A percentile compares a stretch with the other conserved stretches of the same genome.
These are phyloP conservation scores for Primulina eburnea DNA, from an alignment of 257 asterid species.

Conservation along the genomic window DNA sequence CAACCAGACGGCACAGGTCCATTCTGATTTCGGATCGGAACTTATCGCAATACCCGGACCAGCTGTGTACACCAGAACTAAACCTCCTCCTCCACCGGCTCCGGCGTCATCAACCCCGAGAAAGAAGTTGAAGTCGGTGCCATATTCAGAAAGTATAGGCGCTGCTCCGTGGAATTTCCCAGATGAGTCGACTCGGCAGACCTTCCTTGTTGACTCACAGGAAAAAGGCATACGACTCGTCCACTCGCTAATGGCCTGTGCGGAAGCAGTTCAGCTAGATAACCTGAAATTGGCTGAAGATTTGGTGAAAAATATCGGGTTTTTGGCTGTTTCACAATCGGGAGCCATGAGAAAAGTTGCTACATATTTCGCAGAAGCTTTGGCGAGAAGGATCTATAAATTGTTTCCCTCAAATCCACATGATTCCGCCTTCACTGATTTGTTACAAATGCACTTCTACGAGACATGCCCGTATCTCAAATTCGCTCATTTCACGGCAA, in stretches of 20 bases:
- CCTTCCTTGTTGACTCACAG: slow-evolving; percentile 44
- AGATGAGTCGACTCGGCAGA: slow-evolving; percentile 19
- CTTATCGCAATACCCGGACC: slow-evolving; percentile 83
- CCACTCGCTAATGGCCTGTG: slow-evolving; percentile 45
- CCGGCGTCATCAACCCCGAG: slow-evolving; percentile 34
- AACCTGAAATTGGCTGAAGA: slow-evolving; percentile 38
- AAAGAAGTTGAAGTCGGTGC: slow-evolving; percentile 43
- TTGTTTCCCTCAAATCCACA: slow-evolving; percentile 40
- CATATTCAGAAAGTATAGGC: slow-evolving; percentile 7
- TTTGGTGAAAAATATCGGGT: slow-evolving; percentile 35
- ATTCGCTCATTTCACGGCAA: slow-evolving; percentile 91
- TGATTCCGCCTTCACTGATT: slow-evolving; percentile 59
- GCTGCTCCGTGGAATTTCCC: not conserved
- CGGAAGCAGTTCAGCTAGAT: slow-evolving; percentile 39
- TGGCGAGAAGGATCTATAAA: not conserved
- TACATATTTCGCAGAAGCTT: not conserved
- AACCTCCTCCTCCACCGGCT: slow-evolving; percentile 16
- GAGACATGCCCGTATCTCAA: slow-evolving; percentile 86
- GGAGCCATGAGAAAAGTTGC: slow-evolving; percentile 47
- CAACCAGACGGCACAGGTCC: slow-evolving; percentile 29
- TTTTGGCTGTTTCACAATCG: slow-evolving; percentile 40
- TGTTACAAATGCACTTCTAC: slow-evolving; percentile 78
- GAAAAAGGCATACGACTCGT: slow-evolving; percentile 47
- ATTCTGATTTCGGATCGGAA: slow-evolving; percentile 66
- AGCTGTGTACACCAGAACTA: slow-evolving; percentile 47